Conservation (phyloP, 768 basidiomycete genomes). For the Termitomyces sp. region DNA sequence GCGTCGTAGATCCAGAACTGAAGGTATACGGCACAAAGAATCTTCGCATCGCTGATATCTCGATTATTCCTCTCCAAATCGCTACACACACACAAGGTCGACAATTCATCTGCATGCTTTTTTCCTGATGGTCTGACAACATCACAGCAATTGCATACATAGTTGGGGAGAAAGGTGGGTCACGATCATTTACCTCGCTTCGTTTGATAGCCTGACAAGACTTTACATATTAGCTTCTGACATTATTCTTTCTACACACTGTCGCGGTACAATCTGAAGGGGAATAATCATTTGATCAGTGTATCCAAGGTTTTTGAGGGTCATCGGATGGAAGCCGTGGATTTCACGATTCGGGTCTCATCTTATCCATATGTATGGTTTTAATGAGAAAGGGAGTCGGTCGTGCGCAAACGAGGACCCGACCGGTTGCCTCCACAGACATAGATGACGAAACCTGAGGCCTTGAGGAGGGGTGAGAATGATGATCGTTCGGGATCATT, state of each 20-base stretch:
- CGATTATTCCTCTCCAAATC: constrained; percentile 47
- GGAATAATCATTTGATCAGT: neutral
- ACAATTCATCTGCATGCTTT: constrained; percentile 1
- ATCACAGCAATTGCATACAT: constrained; percentile 36
- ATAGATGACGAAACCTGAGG: neutral
- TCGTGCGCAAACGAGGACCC: neutral
- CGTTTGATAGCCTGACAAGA: neutral
- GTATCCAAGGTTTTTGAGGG: neutral
- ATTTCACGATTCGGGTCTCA: neutral
- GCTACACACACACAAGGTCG: constrained; percentile 41
- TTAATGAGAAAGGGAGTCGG: neutral
- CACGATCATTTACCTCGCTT: neutral
- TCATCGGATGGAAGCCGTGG: neutral
- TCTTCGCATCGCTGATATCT: constrained; percentile 51
- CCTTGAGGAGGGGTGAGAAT: too few relatives aligned
- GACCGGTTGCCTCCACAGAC: neutral
- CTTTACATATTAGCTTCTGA: neutral
- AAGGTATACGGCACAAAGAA: constrained; percentile 57
- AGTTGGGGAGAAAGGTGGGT: constrained; percentile 42
- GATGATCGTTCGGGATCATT: neutral
- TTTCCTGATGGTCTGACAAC: neutral
- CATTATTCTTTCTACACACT: neutral
- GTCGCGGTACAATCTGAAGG: neutral
- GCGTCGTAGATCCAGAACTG: constrained; percentile 45
- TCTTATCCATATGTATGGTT: neutral